A percentile compares a stretch with the other conserved stretches of the same genome.
phyloP scores from a whole-genome alignment of 495 filamentous ascomycete species.

The Pseudomonodictys pantanalensis region DNA sequence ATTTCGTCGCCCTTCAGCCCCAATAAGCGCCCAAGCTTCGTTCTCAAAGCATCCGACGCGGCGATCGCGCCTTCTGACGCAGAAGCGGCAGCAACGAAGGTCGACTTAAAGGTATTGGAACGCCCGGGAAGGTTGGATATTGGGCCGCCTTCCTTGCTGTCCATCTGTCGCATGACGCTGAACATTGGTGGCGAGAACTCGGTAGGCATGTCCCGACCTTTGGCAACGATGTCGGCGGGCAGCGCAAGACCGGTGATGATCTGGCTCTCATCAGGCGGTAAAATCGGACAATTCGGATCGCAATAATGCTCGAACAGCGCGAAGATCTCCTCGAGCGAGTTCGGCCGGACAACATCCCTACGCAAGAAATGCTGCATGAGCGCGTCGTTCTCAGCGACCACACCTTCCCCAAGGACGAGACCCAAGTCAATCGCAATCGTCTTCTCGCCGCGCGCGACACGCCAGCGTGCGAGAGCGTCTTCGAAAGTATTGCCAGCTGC shows the following conservation, averaged over 20 bases:
- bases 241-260: conserved; percentile 8
- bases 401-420: conserved; percentile 15
- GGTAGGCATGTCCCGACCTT: too few species aligned
- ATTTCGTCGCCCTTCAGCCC: background rate
- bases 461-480: conserved; percentile 13
- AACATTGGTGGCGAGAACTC: too few species aligned
- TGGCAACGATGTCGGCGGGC: too few species aligned
- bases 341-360: background rate
- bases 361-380: background rate
- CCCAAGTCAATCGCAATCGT: conserved; percentile 13
- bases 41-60: background rate
- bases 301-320: conserved; percentile 17
- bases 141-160: too few species aligned
- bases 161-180: too few species aligned
- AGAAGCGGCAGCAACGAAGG: too few species aligned
- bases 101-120: too few species aligned
- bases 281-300: conserved; percentile 1
- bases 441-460: background rate
- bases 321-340: background rate
- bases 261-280: background rate
- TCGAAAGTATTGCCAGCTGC: conserved; percentile 3
- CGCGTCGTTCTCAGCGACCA: conserved; percentile 7
- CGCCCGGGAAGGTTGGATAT: too few species aligned
- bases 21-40: background rate
- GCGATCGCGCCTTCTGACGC: background rate